These are phyloP conservation scores for Fusarium buxicola DNA, from an alignment of 2,329 filamentous ascomycete species.

Conservation along the genomic window DNA sequence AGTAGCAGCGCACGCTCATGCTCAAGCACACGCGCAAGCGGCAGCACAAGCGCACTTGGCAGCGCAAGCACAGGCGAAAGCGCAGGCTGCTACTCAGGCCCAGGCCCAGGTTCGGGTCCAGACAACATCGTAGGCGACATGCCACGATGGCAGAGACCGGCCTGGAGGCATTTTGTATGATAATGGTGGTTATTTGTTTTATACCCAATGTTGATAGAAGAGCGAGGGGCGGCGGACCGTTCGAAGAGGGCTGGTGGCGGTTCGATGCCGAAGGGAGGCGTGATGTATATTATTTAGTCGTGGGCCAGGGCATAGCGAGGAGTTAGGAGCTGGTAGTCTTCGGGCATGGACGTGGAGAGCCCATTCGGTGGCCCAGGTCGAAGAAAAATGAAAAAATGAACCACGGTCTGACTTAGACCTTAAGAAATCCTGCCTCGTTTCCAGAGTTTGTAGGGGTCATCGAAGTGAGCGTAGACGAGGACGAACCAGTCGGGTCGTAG, in stretches of 20 bases:
- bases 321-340: conserved; percentile 50
- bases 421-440: conserved; percentile 11
- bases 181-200: conserved; percentile 43
- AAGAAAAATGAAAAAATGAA: conserved; percentile 42
- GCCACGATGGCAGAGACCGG: neutral
- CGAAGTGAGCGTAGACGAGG: neutral
- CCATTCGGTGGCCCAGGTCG: conserved; percentile 39
- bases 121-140: conserved; percentile 23
- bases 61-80: conserved; percentile 41
- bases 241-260: conserved; percentile 15
- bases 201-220: conserved; percentile 43
- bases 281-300: conserved; percentile 45
- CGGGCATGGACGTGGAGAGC: conserved; percentile 44
- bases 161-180: conserved; percentile 40
- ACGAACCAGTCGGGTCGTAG: conserved; percentile 5
- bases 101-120: conserved; percentile 35
- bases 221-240: conserved; percentile 21
- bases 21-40: conserved; percentile 45
- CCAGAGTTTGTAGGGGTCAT: conserved; percentile 4
- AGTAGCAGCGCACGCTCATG: conserved; percentile 44
- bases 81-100: conserved; percentile 37
- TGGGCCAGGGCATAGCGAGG: conserved; percentile 51
- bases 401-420: conserved; percentile 33
- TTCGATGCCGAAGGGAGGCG: conserved; percentile 1
- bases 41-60: conserved; percentile 46